phyloP scores from a whole-genome alignment of 208 protist genomes.

The Trypanosomatidae sp. region DNA sequence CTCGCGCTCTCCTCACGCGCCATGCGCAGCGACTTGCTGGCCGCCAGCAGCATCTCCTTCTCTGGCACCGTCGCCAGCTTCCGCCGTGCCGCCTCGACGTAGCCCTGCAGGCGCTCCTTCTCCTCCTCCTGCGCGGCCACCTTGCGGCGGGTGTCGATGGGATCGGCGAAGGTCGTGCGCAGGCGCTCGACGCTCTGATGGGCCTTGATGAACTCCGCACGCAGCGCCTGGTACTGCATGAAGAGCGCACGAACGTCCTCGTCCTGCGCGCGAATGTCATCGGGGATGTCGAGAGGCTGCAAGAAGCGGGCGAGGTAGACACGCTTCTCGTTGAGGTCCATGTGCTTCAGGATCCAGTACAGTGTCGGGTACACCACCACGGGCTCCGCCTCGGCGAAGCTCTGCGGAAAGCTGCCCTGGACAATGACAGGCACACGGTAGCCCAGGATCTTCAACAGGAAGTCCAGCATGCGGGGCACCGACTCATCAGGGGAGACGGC shows the following conservation, averaged over 20 bases:
- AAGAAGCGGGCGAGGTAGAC: constrained; percentile 91
- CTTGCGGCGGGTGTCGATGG: constrained; percentile 67
- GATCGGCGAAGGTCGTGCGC: constrained; percentile 69
- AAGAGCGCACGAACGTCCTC: constrained; percentile 85
- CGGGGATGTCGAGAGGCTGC: constrained; percentile 82
- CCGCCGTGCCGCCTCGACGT: constrained; percentile 74
- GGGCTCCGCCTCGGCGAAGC: constrained; percentile 73
- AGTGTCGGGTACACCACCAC: constrained; percentile 88
- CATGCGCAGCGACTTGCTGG: constrained; percentile 66
- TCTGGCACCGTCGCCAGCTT: constrained; percentile 70
- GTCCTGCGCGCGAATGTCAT: constrained; percentile 86
- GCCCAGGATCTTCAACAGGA: constrained; percentile 79
- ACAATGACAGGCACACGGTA: constrained; percentile 79
- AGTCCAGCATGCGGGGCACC: constrained; percentile 71
- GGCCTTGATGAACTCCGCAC: constrained; percentile 74
- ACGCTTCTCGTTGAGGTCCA: constrained; percentile 86
- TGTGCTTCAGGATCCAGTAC: constrained; percentile 90
- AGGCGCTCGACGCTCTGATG: constrained; percentile 83
- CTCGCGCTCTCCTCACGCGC: constrained; percentile 73
- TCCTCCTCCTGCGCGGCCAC: constrained; percentile 80
- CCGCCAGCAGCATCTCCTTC: constrained; percentile 78
- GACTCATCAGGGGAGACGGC: constrained; percentile 38
- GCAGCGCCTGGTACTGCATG: constrained; percentile 85
- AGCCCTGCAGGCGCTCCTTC: constrained; percentile 59
- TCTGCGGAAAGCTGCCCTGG: constrained; percentile 64